Percentiles rank a stretch among this genome's conserved stretches.
Evolutionary conservation across 805 yeast genomes (phyloP).

Genomic region (Monosporozyma aerobia): DNA sequence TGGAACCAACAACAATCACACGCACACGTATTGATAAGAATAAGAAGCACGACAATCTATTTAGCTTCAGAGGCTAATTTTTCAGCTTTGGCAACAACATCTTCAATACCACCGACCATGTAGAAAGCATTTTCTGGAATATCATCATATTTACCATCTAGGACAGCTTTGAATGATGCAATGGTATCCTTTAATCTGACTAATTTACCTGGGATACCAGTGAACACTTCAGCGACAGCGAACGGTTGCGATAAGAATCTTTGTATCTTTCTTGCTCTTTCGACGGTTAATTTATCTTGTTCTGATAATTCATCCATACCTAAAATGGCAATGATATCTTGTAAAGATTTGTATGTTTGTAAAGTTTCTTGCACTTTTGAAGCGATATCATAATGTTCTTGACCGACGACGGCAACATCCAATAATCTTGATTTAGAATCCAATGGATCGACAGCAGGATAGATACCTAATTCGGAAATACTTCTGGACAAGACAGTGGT

Average conservation of each 20-base stretch:
- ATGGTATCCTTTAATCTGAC: slow-evolving; percentile 95
- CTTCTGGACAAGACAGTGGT: slow-evolving; percentile 99
- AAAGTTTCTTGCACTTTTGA: slow-evolving; percentile 93
- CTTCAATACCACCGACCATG: slow-evolving; percentile 99
- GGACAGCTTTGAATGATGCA: slow-evolving; percentile 89
- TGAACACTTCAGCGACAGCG: slow-evolving; percentile 99
- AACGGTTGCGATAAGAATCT: slow-evolving; percentile 99
- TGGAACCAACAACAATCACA: neutral
- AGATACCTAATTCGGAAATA: slow-evolving; percentile 99
- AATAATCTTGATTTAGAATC: slow-evolving; percentile 98
- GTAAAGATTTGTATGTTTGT: slow-evolving; percentile 99
- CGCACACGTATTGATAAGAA: neutral
- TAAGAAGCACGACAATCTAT: neutral
- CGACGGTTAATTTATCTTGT: slow-evolving; percentile 96
- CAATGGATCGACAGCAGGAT: slow-evolving; percentile 99
- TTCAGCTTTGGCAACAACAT: slow-evolving; percentile 97
- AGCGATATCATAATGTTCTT: slow-evolving; percentile 97
- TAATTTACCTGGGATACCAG: slow-evolving; percentile 97
- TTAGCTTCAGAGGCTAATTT: slow-evolving; percentile 89
- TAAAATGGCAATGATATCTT: slow-evolving; percentile 99
- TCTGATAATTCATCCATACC: slow-evolving; percentile 99
- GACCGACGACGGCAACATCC: slow-evolving; percentile 95
- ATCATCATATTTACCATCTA: slow-evolving; percentile 97
- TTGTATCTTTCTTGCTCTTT: slow-evolving; percentile 99
- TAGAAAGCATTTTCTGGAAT: slow-evolving; percentile 99